phyloP scores from a whole-genome alignment of 164 flowering plant species.

The Santalum album region DNA sequence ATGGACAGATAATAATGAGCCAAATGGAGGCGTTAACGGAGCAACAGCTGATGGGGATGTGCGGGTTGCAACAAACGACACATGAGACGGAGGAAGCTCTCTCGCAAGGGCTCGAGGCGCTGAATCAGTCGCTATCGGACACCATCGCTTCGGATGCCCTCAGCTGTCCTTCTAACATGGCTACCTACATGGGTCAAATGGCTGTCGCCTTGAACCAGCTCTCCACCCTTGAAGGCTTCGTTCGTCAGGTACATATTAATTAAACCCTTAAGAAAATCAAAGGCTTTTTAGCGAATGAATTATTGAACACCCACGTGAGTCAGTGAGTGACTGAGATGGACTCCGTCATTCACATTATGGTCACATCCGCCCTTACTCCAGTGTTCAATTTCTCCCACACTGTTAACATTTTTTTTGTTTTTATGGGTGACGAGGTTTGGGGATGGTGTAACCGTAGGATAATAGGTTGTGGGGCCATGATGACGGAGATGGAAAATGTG shows the following conservation, averaged over 20 bases:
- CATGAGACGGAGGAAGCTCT: conserved; percentile 93
- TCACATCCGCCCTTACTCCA: no score
- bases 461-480: no score
- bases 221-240: conserved; percentile 79
- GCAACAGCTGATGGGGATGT: conserved; percentile 73
- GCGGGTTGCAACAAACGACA: conserved; percentile 75
- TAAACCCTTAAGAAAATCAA: no score
- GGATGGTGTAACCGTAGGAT: no score
- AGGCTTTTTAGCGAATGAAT: no score
- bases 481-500: no score
- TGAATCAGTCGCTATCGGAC: conserved; percentile 71
- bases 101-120: conserved; percentile 75
- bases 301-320: no score
- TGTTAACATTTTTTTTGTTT: no score
- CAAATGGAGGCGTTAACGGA: conserved; percentile 90
- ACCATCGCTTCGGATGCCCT: conserved; percentile 71
- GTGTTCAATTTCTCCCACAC: no score
- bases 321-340: no score
- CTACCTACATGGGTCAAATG: conserved; percentile 93
- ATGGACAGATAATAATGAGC: conserved; percentile 39
- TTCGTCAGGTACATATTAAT: conserved; percentile 84
- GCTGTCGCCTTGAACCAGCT: conserved; percentile 90
- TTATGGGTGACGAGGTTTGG: no score
- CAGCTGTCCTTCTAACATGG: conserved; percentile 61
- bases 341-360: no score